Evolutionary conservation across 2,329 filamentous ascomycete genomes (phyloP).

Genomic region (Colletotrichum theobromicola): DNA sequence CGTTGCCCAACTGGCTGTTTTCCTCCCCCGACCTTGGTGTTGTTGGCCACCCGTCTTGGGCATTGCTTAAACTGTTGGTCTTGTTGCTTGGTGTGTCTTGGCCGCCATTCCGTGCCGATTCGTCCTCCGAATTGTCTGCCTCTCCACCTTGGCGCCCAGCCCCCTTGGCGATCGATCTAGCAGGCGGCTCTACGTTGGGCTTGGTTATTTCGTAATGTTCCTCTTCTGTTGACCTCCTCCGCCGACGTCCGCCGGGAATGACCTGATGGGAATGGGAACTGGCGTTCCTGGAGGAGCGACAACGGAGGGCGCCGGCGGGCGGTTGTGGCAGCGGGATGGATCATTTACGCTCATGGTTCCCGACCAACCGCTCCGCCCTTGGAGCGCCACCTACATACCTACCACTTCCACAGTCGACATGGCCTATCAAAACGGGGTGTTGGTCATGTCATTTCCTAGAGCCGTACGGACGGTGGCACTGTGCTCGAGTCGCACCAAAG

Average conservation of each 20-base stretch:
- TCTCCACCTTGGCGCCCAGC: conserved; percentile 8
- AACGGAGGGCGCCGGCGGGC: neutral
- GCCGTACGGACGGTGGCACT: neutral
- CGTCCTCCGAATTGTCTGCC: neutral
- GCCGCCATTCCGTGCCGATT: neutral
- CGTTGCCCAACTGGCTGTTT: neutral
- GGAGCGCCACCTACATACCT: neutral
- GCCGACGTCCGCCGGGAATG: neutral
- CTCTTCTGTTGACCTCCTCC: neutral
- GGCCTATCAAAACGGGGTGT: neutral
- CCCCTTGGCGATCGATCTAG: conserved; percentile 14
- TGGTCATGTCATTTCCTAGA: neutral
- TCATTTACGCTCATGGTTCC: neutral
- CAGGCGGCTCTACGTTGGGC: neutral
- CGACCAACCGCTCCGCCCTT: neutral
- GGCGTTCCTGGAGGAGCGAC: neutral
- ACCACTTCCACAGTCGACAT: neutral
- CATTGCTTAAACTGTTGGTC: neutral
- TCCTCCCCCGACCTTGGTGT: conserved; percentile 7
- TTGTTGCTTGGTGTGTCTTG: conserved; percentile 2
- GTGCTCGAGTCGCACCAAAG: neutral
- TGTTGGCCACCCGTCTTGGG: conserved; percentile 15
- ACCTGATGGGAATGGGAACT: neutral
- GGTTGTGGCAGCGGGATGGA: neutral
- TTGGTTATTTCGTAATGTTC: neutral